Base-by-base conservation (phyloP, 2,329 filamentous ascomycete species). In the Zasmidium cellare region DNA sequence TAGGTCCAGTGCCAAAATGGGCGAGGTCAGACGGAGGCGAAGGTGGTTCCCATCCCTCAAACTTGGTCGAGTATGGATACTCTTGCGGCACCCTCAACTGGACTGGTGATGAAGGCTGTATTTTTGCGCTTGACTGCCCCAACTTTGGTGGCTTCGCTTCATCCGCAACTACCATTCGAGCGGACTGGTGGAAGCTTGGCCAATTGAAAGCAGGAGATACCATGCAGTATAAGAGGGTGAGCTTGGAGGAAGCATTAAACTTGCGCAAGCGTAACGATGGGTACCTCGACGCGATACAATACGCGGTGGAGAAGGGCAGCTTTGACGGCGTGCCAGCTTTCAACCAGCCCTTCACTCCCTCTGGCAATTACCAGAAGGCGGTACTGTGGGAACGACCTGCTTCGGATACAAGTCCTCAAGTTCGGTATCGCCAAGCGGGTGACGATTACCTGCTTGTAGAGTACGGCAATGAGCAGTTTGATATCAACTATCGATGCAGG, bases 121-220 rank as follows among this genome's bases (percentile, higher is more conserved):
- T 87, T 18, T 85, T 87, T 50, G 79, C 83, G 0, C 75, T 82
- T 3, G 84, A 87, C 65, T 79, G 79, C 51, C 85, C 84, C 0
- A 83, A 86, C 61, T 80, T 87, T 57, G 84, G 85, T 6, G 84
- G 84, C 0, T 86, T 87, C 58, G 76, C 85, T 0, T 83, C 79
- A 28, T 80, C 76, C 12, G 79, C 80, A 1, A 87, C 84, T 0
- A 76, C 85, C 12, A 76, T 84, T 25, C 80, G 79, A 57, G 83
- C 79, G 1, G 84, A 86, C 51, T 77, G 81, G 65, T 87, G 84
- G 84, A 84, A 85, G 64, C 65, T 87, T 11, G 85, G 85, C 0
- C 84, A 87, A 66, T 71, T 87, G 24, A 84, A 83, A 60, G 79
- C 85, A 2, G 84, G 84, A 3, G 81, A 85, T 64, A 80, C 75